Evolutionary conservation across 2,329 filamentous ascomycete genomes (phyloP).

Genomic region (Lithohypha guttulata): DNA sequence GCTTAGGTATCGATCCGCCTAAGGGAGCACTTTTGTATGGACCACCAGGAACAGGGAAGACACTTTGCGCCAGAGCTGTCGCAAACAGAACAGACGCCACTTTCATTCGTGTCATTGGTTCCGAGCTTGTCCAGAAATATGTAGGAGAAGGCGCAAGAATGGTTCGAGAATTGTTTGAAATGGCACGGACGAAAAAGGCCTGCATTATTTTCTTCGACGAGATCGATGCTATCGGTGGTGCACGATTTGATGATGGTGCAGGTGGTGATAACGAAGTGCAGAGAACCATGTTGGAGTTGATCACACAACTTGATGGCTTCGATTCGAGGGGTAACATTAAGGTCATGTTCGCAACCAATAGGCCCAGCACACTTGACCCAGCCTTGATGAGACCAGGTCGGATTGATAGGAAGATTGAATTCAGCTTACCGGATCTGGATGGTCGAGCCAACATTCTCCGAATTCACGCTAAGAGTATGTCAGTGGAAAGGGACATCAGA

Average conservation of each 20-base stretch:
- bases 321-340: conserved; percentile 97
- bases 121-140: conserved; percentile 96
- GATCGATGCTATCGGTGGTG: conserved; percentile 90
- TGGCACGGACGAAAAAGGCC: conserved; percentile 98
- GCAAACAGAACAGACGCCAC: conserved; percentile 97
- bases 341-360: conserved; percentile 98
- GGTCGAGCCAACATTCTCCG: conserved; percentile 94
- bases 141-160: conserved; percentile 96
- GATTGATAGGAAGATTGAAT: conserved; percentile 98
- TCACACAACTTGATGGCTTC: conserved; percentile 93
- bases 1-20: conserved; percentile 95
- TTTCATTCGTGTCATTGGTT: conserved; percentile 97
- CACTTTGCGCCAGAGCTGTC: conserved; percentile 90
- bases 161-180: conserved; percentile 97
- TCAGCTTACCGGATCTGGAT: conserved; percentile 92
- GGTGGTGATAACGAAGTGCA: conserved; percentile 97
- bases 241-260: conserved; percentile 91
- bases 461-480: conserved; percentile 99
- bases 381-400: conserved; percentile 92
- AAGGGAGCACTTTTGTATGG: conserved; percentile 96
- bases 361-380: conserved; percentile 90
- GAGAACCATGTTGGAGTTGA: conserved; percentile 94
- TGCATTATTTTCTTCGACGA: conserved; percentile 99
- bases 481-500: conserved; percentile 93
- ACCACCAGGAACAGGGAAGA: conserved; percentile 97